Conservation (phyloP, 805 yeast genomes). For the Torulaspora maleeae region DNA sequence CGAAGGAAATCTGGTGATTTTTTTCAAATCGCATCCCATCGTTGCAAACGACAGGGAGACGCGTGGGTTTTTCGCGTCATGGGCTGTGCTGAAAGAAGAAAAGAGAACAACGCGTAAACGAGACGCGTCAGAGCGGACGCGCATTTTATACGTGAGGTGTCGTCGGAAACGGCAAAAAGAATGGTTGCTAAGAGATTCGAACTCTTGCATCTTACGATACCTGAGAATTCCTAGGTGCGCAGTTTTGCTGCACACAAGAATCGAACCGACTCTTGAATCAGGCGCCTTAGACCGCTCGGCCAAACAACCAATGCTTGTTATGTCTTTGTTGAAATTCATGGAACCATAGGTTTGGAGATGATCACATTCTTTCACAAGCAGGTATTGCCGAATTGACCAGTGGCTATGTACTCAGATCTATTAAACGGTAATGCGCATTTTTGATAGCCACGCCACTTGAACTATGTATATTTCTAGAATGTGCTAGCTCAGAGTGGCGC, state of each 20-base stretch:
- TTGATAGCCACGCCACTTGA: too few relatives aligned
- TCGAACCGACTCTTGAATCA: constrained; percentile 27
- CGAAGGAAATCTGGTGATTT: neutral
- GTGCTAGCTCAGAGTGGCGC: too few relatives aligned
- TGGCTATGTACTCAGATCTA: too few relatives aligned
- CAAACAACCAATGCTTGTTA: constrained; percentile 21
- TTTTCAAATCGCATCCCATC: neutral
- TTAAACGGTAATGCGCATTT: too few relatives aligned
- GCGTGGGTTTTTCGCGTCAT: neutral
- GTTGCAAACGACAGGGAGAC: neutral
- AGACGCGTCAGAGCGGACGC: neutral
- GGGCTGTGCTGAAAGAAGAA: neutral
- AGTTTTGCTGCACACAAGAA: constrained; percentile 18
- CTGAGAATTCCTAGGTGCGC: constrained; percentile 23
- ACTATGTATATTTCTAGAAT: too few relatives aligned
- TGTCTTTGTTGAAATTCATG: too few relatives aligned
- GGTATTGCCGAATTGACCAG: too few relatives aligned
- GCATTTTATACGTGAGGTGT: too few relatives aligned
- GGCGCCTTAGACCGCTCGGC: constrained; percentile 35
- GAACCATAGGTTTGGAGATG: too few relatives aligned
- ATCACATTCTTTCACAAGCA: too few relatives aligned
- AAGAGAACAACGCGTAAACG: constrained; percentile 5
- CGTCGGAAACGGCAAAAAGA: constrained; percentile 5
- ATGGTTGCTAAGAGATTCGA: constrained; percentile 33
- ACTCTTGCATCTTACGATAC: constrained; percentile 33